Evolutionary conservation across 1,139 yeast species (phyloP).

Genomic region (Blastobotrys niveus): DNA sequence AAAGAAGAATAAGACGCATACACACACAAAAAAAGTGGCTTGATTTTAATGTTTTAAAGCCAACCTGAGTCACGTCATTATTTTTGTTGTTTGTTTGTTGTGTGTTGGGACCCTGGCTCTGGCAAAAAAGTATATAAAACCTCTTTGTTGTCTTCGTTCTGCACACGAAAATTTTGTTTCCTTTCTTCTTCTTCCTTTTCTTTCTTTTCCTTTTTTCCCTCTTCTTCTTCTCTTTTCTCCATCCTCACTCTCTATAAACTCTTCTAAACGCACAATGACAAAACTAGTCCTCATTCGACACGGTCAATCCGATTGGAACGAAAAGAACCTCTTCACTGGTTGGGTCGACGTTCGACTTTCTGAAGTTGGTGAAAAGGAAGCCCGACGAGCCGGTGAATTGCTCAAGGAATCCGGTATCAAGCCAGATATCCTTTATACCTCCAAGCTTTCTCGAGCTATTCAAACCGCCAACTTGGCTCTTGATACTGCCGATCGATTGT

Average conservation of each 20-base stretch:
- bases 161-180: background rate
- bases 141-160: background rate
- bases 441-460: constrained; percentile 90
- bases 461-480: constrained; percentile 97
- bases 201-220: background rate
- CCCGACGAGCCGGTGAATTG: constrained; percentile 88
- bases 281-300: constrained; percentile 52
- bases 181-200: background rate
- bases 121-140: background rate
- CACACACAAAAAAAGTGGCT: background rate
- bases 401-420: constrained; percentile 78
- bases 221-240: background rate
- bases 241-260: background rate
- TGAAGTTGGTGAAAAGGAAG: constrained; percentile 82
- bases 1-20: background rate
- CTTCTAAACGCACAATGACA: constrained; percentile 11
- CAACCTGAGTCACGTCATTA: background rate
- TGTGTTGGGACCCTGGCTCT: background rate
- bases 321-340: constrained; percentile 96
- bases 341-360: constrained; percentile 96
- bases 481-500: constrained; percentile 81
- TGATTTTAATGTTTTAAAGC: background rate
- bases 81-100: background rate
- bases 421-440: constrained; percentile 88
- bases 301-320: constrained; percentile 99